Evolutionary conservation across 2,329 filamentous ascomycete genomes (phyloP).

Genomic region (Aspergillus flavus): DNA sequence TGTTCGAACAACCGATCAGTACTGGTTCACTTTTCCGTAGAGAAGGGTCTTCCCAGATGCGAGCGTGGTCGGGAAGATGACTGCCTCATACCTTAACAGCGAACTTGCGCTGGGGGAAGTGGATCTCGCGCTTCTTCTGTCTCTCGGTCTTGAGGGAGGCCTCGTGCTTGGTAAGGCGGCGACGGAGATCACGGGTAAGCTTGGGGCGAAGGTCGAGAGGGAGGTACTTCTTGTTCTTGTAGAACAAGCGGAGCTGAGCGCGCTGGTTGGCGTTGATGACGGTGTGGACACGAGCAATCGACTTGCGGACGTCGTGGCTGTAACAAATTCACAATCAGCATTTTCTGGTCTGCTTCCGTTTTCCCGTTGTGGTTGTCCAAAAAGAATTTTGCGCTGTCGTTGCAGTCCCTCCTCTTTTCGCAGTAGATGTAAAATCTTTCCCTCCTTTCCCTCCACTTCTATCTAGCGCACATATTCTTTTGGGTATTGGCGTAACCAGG

Average conservation of each 20-base stretch:
- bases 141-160: conserved; percentile 82
- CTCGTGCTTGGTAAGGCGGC: conserved; percentile 91
- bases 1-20: conserved; percentile 19
- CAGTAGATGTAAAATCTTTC: conserved; percentile 3
- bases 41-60: not conserved
- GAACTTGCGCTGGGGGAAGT: conserved; percentile 99
- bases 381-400: not conserved
- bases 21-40: not conserved
- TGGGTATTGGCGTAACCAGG: not conserved
- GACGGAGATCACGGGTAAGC: conserved; percentile 97
- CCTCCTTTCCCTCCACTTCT: not conserved
- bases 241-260: conserved; percentile 96
- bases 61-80: not conserved
- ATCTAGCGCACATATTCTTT: not conserved
- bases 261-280: conserved; percentile 99
- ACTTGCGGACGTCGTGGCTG: conserved; percentile 99
- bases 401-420: conserved; percentile 8
- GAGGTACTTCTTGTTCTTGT: conserved; percentile 99
- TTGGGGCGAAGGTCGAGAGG: conserved; percentile 98
- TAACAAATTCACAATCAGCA: conserved; percentile 33
- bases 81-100: conserved; percentile 82
- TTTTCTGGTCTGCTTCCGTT: conserved; percentile 6
- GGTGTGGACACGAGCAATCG: conserved; percentile 97
- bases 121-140: conserved; percentile 91
- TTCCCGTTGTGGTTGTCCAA: not conserved